Conservation (phyloP, 192 early-diverging fungal genomes). For the Coemansia sp. region DNA sequence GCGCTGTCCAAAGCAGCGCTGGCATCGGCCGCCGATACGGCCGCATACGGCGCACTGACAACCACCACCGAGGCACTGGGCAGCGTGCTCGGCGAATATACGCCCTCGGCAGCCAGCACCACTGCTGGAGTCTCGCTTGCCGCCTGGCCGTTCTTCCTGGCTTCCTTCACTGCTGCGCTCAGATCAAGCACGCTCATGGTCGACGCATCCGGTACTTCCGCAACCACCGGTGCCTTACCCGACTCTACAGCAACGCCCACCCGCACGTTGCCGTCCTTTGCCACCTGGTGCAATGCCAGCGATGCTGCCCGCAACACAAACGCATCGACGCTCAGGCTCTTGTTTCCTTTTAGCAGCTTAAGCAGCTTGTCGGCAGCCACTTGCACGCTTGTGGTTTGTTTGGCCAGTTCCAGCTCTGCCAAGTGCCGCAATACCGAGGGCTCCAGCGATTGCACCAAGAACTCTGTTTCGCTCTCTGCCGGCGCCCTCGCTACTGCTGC, state of each 20-base stretch:
- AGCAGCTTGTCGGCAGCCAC: slow-evolving; percentile 33
- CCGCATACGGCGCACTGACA: slow-evolving; percentile 53
- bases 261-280: slow-evolving; percentile 55
- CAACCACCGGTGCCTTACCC: slow-evolving; percentile 26
- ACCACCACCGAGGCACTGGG: slow-evolving; percentile 60
- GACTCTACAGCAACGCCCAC: slow-evolving; percentile 62
- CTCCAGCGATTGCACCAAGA: slow-evolving; percentile 46
- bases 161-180: slow-evolving; percentile 27
- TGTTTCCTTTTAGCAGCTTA: slow-evolving; percentile 23
- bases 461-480: slow-evolving; percentile 32
- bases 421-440: slow-evolving; percentile 42
- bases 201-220: slow-evolving; percentile 30
- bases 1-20: slow-evolving; percentile 23
- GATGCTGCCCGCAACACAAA: slow-evolving; percentile 41
- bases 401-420: slow-evolving; percentile 36
- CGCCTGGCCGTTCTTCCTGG: neutral
- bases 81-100: slow-evolving; percentile 55
- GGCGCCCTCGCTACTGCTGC: slow-evolving; percentile 8
- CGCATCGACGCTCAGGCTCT: slow-evolving; percentile 13
- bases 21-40: slow-evolving; percentile 29
- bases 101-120: slow-evolving; percentile 30
- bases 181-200: slow-evolving; percentile 28
- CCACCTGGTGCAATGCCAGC: slow-evolving; percentile 43
- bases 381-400: slow-evolving; percentile 35
- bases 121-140: slow-evolving; percentile 9